Conservation (phyloP, 1,139 yeast genomes). For the Tardiomyces blankii region DNA sequence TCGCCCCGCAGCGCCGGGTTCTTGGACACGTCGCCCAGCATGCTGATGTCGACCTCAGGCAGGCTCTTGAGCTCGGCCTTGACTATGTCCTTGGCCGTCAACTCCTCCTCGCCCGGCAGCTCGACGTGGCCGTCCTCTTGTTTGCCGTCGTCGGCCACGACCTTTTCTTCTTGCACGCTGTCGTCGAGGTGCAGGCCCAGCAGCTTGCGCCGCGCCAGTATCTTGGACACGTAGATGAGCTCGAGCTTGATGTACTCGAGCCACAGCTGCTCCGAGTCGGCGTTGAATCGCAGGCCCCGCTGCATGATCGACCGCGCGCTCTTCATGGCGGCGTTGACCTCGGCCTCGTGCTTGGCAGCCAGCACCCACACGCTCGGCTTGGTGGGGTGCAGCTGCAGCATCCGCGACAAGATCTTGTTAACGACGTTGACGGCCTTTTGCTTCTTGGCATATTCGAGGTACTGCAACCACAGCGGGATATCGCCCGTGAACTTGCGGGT, state of each 20-base stretch:
- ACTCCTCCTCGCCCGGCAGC: conserved; percentile 18
- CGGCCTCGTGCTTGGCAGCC: conserved; percentile 92
- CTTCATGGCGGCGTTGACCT: conserved; percentile 75
- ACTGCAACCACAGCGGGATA: conserved; percentile 65
- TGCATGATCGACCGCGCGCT: conserved; percentile 85
- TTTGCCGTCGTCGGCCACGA: conserved; percentile 9
- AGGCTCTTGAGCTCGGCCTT: conserved; percentile 55
- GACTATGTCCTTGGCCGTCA: conserved; percentile 32
- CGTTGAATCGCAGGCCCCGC: conserved; percentile 73
- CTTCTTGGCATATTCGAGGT: conserved; percentile 61
- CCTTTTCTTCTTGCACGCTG: conserved; percentile 21
- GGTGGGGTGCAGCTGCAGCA: conserved; percentile 83
- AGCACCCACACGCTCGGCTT: conserved; percentile 86
- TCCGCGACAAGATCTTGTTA: conserved; percentile 68
- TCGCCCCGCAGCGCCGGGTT: conserved; percentile 91
- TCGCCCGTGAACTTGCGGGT: conserved; percentile 72
- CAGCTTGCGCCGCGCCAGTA: conserved; percentile 72
- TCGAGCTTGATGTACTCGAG: conserved; percentile 80
- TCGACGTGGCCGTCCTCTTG: conserved; percentile 19
- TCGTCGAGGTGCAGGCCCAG: conserved; percentile 47
- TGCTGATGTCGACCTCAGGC: conserved; percentile 81
- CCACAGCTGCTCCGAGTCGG: conserved; percentile 69
- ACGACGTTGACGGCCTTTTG: conserved; percentile 69
- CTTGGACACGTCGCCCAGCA: conserved; percentile 74
- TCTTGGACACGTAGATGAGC: conserved; percentile 70